Conservation (phyloP, 75 land plant genomes). For the Selaginella tamariscina region DNA sequence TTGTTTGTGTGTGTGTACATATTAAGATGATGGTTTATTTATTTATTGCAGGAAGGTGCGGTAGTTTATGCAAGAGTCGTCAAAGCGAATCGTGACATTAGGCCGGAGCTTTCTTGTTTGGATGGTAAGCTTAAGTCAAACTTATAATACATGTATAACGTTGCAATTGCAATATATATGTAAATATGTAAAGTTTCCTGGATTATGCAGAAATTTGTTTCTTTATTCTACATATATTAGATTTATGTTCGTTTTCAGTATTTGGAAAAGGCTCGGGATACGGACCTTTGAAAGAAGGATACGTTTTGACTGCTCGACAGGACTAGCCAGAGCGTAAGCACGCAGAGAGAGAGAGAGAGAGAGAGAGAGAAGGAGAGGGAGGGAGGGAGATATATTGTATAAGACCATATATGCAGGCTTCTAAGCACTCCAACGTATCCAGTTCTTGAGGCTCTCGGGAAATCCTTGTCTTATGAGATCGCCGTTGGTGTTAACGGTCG, state of each 20-base stretch:
- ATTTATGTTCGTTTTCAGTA: slow-evolving; percentile 28
- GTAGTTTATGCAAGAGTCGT: slow-evolving; percentile 73
- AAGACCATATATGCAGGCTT: slow-evolving; percentile 34
- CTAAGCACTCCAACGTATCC: slow-evolving; percentile 78
- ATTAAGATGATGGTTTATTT: too few relatives aligned
- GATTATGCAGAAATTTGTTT: neutral
- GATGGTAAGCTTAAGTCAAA: slow-evolving; percentile 42
- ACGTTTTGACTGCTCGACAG: slow-evolving; percentile 84
- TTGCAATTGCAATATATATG: neutral
- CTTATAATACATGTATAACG: neutral
- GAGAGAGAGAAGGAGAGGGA: neutral
- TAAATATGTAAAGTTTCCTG: slow-evolving; percentile 8
- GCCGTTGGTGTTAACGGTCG: slow-evolving; percentile 92
- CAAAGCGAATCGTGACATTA: slow-evolving; percentile 75
- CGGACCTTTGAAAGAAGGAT: slow-evolving; percentile 83
- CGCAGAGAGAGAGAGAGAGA: neutral
- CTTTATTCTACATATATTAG: neutral
- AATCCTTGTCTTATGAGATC: slow-evolving; percentile 71
- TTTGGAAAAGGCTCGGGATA: slow-evolving; percentile 80
- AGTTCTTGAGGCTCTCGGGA: slow-evolving; percentile 82
- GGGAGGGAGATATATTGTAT: neutral
- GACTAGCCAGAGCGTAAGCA: slow-evolving; percentile 54
- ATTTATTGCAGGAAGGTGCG: slow-evolving; percentile 49
- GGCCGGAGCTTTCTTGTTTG: slow-evolving; percentile 78
- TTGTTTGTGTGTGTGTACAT: too few relatives aligned